Evolutionary conservation across 1,284 basidiomycete species (phyloP).

Genomic region (Mycosarcoma maydis): DNA sequence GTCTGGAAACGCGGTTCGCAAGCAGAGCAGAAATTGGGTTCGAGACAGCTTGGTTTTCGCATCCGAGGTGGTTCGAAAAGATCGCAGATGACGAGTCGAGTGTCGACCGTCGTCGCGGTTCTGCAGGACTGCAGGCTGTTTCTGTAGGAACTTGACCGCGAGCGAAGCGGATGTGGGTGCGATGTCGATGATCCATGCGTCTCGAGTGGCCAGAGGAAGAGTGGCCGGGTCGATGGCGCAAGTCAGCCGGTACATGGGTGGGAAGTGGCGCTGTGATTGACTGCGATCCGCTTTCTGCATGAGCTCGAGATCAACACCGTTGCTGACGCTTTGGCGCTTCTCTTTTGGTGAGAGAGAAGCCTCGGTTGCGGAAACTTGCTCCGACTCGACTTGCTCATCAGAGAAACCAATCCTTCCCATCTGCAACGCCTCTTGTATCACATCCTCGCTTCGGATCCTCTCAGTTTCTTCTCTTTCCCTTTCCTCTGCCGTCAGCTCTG

Average conservation of each 20-base stretch:
- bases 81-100: constrained; percentile 51
- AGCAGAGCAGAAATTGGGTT: constrained; percentile 43
- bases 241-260: constrained; percentile 66
- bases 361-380: background rate
- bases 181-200: constrained; percentile 88
- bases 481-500: constrained; percentile 7
- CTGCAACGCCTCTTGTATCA: constrained; percentile 1
- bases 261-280: constrained; percentile 1
- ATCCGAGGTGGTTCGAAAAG: constrained; percentile 39
- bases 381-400: constrained; percentile 11
- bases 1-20: constrained; percentile 21
- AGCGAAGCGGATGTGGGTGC: constrained; percentile 62
- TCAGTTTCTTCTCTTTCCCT: constrained; percentile 1
- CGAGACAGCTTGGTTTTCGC: background rate
- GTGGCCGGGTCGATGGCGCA: constrained; percentile 66
- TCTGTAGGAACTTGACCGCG: constrained; percentile 40
- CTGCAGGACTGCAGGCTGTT: constrained; percentile 27
- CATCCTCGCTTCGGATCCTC: constrained; percentile 2
- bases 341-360: too few species aligned
- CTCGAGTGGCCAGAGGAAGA: constrained; percentile 69
- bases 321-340: background rate
- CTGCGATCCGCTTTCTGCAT: constrained; percentile 22
- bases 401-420: constrained; percentile 22
- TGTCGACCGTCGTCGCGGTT: constrained; percentile 42
- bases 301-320: constrained; percentile 27